Conservation (phyloP, 2,329 filamentous ascomycete species). For the Cladosporium sp. region DNA sequence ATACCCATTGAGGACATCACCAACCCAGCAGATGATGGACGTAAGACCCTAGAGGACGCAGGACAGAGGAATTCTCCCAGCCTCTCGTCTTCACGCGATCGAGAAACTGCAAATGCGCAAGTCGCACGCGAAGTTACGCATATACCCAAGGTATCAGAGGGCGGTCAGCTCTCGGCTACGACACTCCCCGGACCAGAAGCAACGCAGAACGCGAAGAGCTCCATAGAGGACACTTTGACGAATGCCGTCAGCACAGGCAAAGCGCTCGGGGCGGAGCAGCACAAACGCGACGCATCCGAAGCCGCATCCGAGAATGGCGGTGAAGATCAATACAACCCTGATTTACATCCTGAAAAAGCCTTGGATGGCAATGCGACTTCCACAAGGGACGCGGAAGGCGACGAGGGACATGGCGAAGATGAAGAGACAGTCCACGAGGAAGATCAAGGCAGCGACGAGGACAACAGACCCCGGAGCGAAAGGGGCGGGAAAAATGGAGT, state of each 20-base stretch:
- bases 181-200: background rate
- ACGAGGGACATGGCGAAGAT: background rate
- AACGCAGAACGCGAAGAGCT: background rate
- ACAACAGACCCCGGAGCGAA: background rate
- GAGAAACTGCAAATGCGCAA: background rate
- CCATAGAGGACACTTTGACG: background rate
- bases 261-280: background rate
- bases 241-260: too few species aligned
- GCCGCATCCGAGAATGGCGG: background rate
- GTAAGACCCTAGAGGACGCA: background rate
- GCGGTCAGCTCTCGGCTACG: background rate
- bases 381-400: background rate
- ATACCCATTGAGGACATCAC: background rate
- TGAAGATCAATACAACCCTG: background rate
- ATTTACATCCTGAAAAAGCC: background rate
- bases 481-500: background rate
- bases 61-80: background rate
- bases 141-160: background rate
- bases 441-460: background rate
- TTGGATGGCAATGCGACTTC: background rate
- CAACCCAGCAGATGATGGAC: background rate
- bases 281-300: background rate
- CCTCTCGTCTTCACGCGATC: background rate
- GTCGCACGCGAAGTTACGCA: background rate
- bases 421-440: background rate